These are phyloP conservation scores for Asterochloris erici DNA, from an alignment of 139 green algal genomes.

Conservation along the genomic window DNA sequence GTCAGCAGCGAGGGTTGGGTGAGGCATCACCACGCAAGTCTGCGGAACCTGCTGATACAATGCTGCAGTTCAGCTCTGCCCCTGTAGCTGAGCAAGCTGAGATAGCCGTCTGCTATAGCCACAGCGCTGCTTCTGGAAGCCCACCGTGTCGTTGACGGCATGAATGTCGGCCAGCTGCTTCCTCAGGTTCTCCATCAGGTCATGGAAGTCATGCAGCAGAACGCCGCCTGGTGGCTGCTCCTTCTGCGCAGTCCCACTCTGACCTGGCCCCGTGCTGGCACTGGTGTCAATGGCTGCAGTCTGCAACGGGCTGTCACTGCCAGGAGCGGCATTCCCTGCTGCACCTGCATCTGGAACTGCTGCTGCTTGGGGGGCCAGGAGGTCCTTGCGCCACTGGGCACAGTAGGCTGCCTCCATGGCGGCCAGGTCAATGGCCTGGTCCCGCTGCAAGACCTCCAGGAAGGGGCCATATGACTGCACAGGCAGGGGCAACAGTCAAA, in stretches of 20 bases:
- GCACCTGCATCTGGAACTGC: too few relatives aligned
- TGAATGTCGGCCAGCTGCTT: slow-evolving; percentile 1
- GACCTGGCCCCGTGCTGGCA: background rate
- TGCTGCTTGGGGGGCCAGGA: background rate
- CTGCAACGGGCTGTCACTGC: background rate
- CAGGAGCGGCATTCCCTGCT: background rate
- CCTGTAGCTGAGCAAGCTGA: too few relatives aligned
- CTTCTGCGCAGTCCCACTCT: background rate
- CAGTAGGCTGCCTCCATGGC: slow-evolving; percentile 6
- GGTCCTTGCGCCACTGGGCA: background rate
- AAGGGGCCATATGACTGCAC: slow-evolving; percentile 10
- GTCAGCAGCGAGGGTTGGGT: too few relatives aligned
- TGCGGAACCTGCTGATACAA: too few relatives aligned
- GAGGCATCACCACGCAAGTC: too few relatives aligned
- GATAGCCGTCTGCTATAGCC: too few relatives aligned
- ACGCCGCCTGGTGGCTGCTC: background rate
- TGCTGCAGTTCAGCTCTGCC: too few relatives aligned
- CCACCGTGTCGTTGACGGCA: slow-evolving; percentile 7
- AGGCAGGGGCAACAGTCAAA: background rate
- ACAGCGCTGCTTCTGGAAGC: too few relatives aligned
- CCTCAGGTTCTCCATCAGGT: slow-evolving; percentile 17
- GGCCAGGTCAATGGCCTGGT: background rate
- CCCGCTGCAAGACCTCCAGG: slow-evolving; percentile 3
- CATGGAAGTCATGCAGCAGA: slow-evolving; percentile 12
- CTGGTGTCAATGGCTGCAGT: background rate